Evolutionary conservation across 208 protist genomes (phyloP), one percentile per base, ranked within the genome.

Genomic region (Acanthamoeba divionensis): DNA sequence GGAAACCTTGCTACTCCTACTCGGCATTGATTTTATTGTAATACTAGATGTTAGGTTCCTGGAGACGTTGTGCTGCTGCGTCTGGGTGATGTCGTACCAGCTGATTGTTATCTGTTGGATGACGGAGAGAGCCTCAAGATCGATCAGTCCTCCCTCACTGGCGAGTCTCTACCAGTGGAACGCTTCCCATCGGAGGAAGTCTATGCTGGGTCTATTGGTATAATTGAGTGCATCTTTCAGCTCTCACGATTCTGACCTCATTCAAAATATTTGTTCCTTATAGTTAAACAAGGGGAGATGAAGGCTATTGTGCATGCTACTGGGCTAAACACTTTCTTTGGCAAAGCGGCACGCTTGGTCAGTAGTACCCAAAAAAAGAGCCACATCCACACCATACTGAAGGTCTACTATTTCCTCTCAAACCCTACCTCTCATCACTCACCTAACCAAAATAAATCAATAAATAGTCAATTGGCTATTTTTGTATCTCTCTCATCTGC

Each of bases 151-250:
- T 95, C 97, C 15, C 92, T 98, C 44, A 99, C 98, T 7, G 98
- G 98, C 69, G 98, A 99, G 93, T 98, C 97, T 2, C 94, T 98
- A 6, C 98, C 98, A 26, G 97, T 98, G 10, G 95, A 93, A 48
- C 97, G 97, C 93, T 93, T 93, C 57, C 41, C 89, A 41, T 97
- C 96, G 65, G 95, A 97, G 65, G 94, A 96, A 93, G 94, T 95
- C 69, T 98, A 97, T 92, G 97, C 97, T 93, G 97, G 97, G 7
- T 97, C 97, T 26, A 97, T 93, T 80, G 95, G 96, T 33, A 94
- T 96, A 1, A 10, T 77, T 33, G 31, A 26, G 18, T 33, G 21
- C 60, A 29, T n/a, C n/a, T 75, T 29, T 73, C 36, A 12, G 71
- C 45, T 47, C 33, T 31, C 13, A 55, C 18, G 10, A 52, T 63